Evolutionary conservation across 345 rosid genomes (phyloP), one percentile per base, ranked within the genome.

Genomic region (Euphorbia peplus): DNA sequence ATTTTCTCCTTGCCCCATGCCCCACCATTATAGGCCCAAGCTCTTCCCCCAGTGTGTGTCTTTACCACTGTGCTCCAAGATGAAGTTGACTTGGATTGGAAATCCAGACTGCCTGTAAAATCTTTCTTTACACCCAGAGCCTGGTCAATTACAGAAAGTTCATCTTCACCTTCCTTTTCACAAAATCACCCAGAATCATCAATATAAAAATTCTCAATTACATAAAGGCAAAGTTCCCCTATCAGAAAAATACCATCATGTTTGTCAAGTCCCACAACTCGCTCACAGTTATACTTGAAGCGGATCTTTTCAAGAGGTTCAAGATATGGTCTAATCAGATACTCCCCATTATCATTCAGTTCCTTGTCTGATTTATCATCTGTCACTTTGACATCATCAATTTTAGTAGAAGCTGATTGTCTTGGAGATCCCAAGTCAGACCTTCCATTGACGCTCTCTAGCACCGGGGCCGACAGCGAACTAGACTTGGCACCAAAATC

Each of bases 1-100:
- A 87, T 79, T 82, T 83, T 92, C 86, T 92, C 98, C 84, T 95
- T 95, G 68, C 99, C 99, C 99, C 99, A 92, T 37, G 98, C 99
- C 78, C 99, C 99, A 74, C 98, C 98, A 86, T 84, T 83, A 60
- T 88, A 95, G 68, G 99, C 98, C 99, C 99, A 95, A 46, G 99
- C 99, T 78, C 95, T 84, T 62, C 97, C 99, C 66, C 99, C 98
- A 71, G 76, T 80, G 73, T 75, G 86, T 42, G 89, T 72, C 83
- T 87, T 92, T 51, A 78, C 78, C 60, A 84, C 66, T 73, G 88
- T 58, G 77, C 79, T 70, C 90, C 91, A 84, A 47, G 97, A 90
- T 29, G 95, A 83, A 76, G 88, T 84, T 62, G 98, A 88, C 80
- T 87, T 95, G 52, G 99, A 90, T 73, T 83, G 99, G 78, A 90